These are phyloP conservation scores for Cladosporium sp. DNA, from an alignment of 2,329 filamentous ascomycete species.

Conservation along the genomic window DNA sequence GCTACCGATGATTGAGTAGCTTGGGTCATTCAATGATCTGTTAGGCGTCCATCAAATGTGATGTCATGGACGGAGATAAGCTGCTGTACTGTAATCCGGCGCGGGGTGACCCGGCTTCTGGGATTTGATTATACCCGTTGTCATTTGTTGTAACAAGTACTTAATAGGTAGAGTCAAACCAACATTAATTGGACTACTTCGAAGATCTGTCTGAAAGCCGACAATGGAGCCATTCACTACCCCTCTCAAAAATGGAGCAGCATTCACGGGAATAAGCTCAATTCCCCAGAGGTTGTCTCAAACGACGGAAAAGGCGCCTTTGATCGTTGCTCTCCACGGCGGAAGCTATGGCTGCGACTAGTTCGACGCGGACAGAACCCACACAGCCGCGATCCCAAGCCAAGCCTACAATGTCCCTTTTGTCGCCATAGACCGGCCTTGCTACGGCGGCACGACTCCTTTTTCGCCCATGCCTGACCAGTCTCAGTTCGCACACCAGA, in stretches of 20 bases:
- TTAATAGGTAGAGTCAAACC: too few relatives aligned
- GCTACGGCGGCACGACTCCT: neutral
- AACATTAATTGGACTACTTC: too few relatives aligned
- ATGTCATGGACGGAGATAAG: too few relatives aligned
- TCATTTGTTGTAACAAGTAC: too few relatives aligned
- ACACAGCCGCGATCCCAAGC: neutral
- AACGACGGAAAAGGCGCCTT: neutral
- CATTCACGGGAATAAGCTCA: neutral
- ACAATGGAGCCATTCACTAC: neutral
- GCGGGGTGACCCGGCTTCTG: too few relatives aligned
- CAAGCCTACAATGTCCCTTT: neutral
- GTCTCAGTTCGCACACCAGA: neutral
- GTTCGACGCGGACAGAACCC: neutral
- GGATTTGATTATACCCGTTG: too few relatives aligned
- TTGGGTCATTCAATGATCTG: too few relatives aligned
- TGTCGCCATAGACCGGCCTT: slow-evolving; percentile 1
- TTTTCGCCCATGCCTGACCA: neutral
- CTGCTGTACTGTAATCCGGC: too few relatives aligned
- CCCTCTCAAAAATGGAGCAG: neutral
- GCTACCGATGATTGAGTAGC: neutral
- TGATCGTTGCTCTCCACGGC: slow-evolving; percentile 1
- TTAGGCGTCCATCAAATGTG: too few relatives aligned
- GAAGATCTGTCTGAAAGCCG: neutral
- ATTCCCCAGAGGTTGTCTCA: neutral
- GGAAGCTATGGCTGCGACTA: slow-evolving; percentile 1